Percentiles rank a stretch among this genome's conserved stretches.
Evolutionary conservation across 2,329 filamentous ascomycete species (phyloP).

Genomic region (Aspergillus intermedius): DNA sequence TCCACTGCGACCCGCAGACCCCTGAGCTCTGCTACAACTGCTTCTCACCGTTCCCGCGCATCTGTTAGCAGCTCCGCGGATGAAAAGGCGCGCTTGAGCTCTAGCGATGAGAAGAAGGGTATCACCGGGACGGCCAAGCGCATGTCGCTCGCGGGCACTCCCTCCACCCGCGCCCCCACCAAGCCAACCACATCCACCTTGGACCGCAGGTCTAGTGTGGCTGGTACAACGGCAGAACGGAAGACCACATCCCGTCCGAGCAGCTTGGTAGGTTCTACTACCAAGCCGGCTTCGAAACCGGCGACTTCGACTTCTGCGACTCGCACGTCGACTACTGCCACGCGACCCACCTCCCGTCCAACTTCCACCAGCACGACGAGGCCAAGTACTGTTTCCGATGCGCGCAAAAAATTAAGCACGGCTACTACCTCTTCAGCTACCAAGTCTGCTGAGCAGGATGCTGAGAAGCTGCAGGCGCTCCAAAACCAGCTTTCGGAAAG

Average conservation of each 20-base stretch:
- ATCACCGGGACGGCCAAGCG: slow-evolving; percentile 40
- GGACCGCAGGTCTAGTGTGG: slow-evolving; percentile 34
- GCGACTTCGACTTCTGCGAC: slow-evolving; percentile 18
- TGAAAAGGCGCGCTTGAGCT: slow-evolving; percentile 38
- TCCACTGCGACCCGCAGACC: slow-evolving; percentile 30
- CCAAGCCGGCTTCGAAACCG: slow-evolving; percentile 19
- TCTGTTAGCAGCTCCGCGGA: slow-evolving; percentile 41
- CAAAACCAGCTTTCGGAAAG: slow-evolving; percentile 32
- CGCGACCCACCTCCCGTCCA: slow-evolving; percentile 5
- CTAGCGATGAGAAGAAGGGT: slow-evolving; percentile 39
- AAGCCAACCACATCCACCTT: slow-evolving; percentile 27
- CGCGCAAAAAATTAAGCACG: slow-evolving; percentile 34
- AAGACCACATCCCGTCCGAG: slow-evolving; percentile 18
- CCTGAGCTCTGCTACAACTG: slow-evolving; percentile 28
- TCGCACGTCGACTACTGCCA: slow-evolving; percentile 16
- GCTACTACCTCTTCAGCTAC: slow-evolving; percentile 20
- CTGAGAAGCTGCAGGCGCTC: slow-evolving; percentile 29
- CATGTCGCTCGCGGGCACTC: slow-evolving; percentile 37
- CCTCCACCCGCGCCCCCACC: slow-evolving; percentile 28
- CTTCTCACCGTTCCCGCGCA: slow-evolving; percentile 35
- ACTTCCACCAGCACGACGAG: slow-evolving; percentile 11
- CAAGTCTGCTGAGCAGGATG: slow-evolving; percentile 22
- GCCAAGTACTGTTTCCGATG: slow-evolving; percentile 14
- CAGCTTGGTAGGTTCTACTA: slow-evolving; percentile 17
- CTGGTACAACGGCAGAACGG: slow-evolving; percentile 27